phyloP scores from a whole-genome alignment of 345 rosid genomes.

The Arabis hirsuta region DNA sequence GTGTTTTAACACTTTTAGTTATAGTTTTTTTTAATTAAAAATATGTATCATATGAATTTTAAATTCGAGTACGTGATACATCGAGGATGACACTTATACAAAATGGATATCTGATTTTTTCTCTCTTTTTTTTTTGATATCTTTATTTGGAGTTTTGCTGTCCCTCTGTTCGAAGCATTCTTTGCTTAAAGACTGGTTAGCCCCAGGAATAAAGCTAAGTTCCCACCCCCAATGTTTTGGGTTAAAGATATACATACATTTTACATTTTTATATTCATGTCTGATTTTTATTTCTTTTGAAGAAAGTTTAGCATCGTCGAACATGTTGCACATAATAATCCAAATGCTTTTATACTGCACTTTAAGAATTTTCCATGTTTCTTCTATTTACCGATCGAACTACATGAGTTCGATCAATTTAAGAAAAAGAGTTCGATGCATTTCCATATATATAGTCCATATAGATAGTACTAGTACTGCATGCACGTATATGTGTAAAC shows the following conservation, averaged over 20 bases:
- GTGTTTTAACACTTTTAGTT: too few relatives aligned
- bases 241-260: conserved; percentile 30
- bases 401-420: conserved; percentile 2
- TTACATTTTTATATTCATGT: conserved; percentile 12
- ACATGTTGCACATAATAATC: conserved; percentile 29
- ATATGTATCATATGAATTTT: too few relatives aligned
- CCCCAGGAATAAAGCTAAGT: conserved; percentile 67
- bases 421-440: background rate
- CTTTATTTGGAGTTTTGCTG: conserved; percentile 45
- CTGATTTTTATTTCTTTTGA: conserved; percentile 35
- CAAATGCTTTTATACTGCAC: conserved; percentile 26
- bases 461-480: too few relatives aligned
- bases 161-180: conserved; percentile 71
- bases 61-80: too few relatives aligned
- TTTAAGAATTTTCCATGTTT: conserved; percentile 25
- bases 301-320: conserved; percentile 42
- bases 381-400: background rate
- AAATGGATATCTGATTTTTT: too few relatives aligned
- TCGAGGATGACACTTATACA: too few relatives aligned
- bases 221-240: conserved; percentile 46
- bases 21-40: too few relatives aligned
- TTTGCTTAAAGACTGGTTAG: conserved; percentile 75
- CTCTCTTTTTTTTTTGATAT: background rate
- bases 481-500: background rate
- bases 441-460: too few relatives aligned